These are phyloP conservation scores for Pyrenophora teres DNA, from an alignment of 2,329 filamentous ascomycete genomes.

Conservation along the genomic window DNA sequence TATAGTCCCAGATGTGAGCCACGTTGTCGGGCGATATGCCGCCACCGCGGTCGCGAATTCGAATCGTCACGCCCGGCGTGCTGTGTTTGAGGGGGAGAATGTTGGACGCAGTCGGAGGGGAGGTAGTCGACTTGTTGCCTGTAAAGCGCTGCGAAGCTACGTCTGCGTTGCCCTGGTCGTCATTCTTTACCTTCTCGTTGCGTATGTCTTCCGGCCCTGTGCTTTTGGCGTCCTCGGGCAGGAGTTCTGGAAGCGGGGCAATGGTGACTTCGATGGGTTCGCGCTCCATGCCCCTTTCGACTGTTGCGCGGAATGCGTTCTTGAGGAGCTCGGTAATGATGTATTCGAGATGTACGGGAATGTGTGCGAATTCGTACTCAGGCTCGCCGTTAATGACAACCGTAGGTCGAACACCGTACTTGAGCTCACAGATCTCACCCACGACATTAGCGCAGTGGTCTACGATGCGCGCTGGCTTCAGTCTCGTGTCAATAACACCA, in stretches of 20 bases:
- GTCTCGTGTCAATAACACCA: slow-evolving; percentile 89
- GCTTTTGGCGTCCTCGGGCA: slow-evolving; percentile 20
- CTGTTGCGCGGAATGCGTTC: slow-evolving; percentile 91
- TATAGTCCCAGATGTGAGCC: slow-evolving; percentile 93
- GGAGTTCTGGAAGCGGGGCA: slow-evolving; percentile 67
- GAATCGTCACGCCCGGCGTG: slow-evolving; percentile 85
- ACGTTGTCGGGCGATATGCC: slow-evolving; percentile 85
- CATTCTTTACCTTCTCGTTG: slow-evolving; percentile 28
- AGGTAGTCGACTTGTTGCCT: slow-evolving; percentile 23
- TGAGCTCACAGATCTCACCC: slow-evolving; percentile 93
- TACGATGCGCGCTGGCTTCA: slow-evolving; percentile 80
- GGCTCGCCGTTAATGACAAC: slow-evolving; percentile 84
- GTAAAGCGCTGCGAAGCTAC: slow-evolving; percentile 39
- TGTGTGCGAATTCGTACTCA: slow-evolving; percentile 86
- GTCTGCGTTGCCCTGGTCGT: slow-evolving; percentile 41
- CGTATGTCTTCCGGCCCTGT: slow-evolving; percentile 12
- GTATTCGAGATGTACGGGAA: slow-evolving; percentile 96
- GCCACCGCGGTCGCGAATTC: slow-evolving; percentile 93
- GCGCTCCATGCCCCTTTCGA: slow-evolving; percentile 78
- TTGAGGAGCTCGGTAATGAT: slow-evolving; percentile 96
- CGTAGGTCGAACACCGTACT: slow-evolving; percentile 85
- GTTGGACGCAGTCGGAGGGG: slow-evolving; percentile 36
- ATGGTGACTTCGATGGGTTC: slow-evolving; percentile 93
- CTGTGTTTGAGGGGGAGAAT: slow-evolving; percentile 55
- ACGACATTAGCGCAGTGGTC: slow-evolving; percentile 88